Base-by-base conservation (phyloP, 495 filamentous ascomycete genomes). In the Venustampulla echinocandica region DNA sequence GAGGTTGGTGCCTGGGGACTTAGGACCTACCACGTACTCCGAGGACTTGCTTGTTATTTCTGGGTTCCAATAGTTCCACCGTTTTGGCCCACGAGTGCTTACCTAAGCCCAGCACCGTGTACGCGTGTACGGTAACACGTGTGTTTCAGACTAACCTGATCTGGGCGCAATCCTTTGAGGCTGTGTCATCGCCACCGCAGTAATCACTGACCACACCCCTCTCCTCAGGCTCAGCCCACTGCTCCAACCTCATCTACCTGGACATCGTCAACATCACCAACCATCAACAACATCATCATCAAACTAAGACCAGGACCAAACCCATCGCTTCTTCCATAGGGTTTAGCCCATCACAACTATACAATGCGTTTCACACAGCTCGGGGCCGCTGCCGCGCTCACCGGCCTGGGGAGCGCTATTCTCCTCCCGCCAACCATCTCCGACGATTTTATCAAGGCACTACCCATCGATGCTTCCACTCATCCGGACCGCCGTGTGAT, bases 351-450 rank as follows among this genome's bases (percentile, higher is more conserved):
- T 24, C n/a, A n/a, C 21, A 19, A 32, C 10, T 34, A 20, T 14
- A 53, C 11, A n/a, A 59, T 59, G 56, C 49, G 32, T 35, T 59
- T 55, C 37, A 21, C 55, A 1, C 36, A 44, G 10, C 24, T 55
- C 13, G 47, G 38, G 25, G 52, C 22, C 22, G 50, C 41, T 11
- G 46, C 38, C 7, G 25, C 36, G 4, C 21, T 42, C 37, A 17
- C 27, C 11, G 24, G 5, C 37, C 19, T 43, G 5, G 18, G 17
- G 11, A n/a, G 53, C 5, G 56, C 52, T 27, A 48, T 59, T 50
- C 49, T 56, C 15, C 27, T 56, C 6, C 53, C 53, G 18, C 44
- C 53, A 28, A 37, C 46, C 33, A 51, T 56, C 44, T 47, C 56
- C 1, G 15, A 32, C n/a, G 38, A 45, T 3, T 38, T 53, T 21